These are phyloP conservation scores for Rutstroemia sp. DNA, from an alignment of 2,329 filamentous ascomycete genomes.

Conservation along the genomic window DNA sequence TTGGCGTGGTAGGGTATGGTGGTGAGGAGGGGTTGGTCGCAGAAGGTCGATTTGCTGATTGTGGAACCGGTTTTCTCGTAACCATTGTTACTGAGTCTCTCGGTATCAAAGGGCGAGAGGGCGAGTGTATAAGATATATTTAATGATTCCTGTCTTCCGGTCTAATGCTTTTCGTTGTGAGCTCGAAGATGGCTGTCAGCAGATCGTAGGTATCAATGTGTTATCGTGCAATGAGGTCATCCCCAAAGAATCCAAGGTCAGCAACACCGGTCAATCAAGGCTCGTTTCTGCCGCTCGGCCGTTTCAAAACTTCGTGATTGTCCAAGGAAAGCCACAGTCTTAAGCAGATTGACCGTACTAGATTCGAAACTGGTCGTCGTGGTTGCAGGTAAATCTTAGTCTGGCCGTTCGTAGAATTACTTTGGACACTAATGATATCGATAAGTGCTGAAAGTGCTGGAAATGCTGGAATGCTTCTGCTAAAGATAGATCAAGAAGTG, in stretches of 20 bases:
- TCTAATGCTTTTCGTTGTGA: too few relatives aligned
- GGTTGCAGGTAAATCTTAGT: not conserved
- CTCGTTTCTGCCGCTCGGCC: too few relatives aligned
- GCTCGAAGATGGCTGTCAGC: too few relatives aligned
- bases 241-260: not conserved
- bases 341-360: too few relatives aligned
- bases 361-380: too few relatives aligned
- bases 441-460: slow-evolving; percentile 1
- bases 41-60: slow-evolving; percentile 9
- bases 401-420: too few relatives aligned
- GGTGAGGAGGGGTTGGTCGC: slow-evolving; percentile 6
- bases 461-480: not conserved
- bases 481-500: not conserved
- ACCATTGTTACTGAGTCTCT: slow-evolving; percentile 17
- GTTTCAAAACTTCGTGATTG: too few relatives aligned
- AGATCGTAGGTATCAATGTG: not conserved
- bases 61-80: slow-evolving; percentile 25
- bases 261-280: not conserved
- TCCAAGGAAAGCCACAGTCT: too few relatives aligned
- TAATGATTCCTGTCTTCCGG: too few relatives aligned
- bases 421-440: not conserved
- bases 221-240: not conserved
- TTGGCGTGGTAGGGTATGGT: slow-evolving; percentile 24
- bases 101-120: not conserved
- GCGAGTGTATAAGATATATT: not conserved